phyloP scores from a whole-genome alignment of 176 grass and related monocot genomes.

The Triticum aestivum region IWGSC_CS_RefSeq_v2.1 NC_057803.1:186428042-186428541 shows the following conservation, averaged over 20 bases:
- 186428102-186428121: constrained; percentile 76
- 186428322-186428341: not conserved
- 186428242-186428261: not conserved
- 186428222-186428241: constrained; percentile 51
- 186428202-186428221: constrained; percentile 39
- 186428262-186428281: constrained; percentile 26
- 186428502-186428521: not conserved
- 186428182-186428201: constrained; percentile 35
- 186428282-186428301: not conserved
- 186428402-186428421: constrained; percentile 10
- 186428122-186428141: constrained; percentile 60
- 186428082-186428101: constrained; percentile 70
- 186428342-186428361: constrained; percentile 7
- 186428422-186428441: constrained; percentile 41
- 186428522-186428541: not conserved
- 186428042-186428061: constrained; percentile 65
- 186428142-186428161: constrained; percentile 58
- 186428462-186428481: not conserved
- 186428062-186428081: constrained; percentile 59
- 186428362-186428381: constrained; percentile 35
- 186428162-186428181: constrained; percentile 30
- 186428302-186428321: not conserved
- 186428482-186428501: not conserved
- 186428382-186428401: constrained; percentile 40
- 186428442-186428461: constrained; percentile 35